These are phyloP conservation scores for Nakazawaea laoshanensis DNA, from an alignment of 805 yeast genomes.

Conservation along the genomic window DNA sequence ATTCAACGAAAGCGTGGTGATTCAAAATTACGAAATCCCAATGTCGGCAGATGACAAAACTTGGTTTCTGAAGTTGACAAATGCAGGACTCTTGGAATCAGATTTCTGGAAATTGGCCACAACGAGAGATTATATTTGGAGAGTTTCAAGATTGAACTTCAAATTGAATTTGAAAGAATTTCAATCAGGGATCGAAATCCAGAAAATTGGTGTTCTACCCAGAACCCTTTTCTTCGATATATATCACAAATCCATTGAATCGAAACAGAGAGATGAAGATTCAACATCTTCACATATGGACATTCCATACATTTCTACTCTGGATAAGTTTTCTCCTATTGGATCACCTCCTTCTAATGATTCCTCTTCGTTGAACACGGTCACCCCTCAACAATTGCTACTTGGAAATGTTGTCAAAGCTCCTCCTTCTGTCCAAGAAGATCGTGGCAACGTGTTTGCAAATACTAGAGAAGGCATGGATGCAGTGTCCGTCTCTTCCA, in stretches of 20 bases:
- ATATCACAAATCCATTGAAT: constrained; percentile 19
- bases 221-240: constrained; percentile 45
- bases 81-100: constrained; percentile 63
- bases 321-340: neutral
- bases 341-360: neutral
- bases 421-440: constrained; percentile 28
- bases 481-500: too few relatives aligned
- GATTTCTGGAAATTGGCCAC: constrained; percentile 81
- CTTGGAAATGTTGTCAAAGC: constrained; percentile 19
- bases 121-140: constrained; percentile 57
- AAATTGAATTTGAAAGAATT: constrained; percentile 20
- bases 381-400: constrained; percentile 3
- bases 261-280: too few relatives aligned
- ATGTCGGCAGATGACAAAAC: constrained; percentile 57
- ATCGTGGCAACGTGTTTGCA: constrained; percentile 33
- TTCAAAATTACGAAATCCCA: constrained; percentile 36
- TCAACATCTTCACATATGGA: neutral
- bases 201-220: constrained; percentile 32
- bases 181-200: constrained; percentile 14
- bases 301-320: neutral
- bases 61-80: constrained; percentile 65
- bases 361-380: neutral
- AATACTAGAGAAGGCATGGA: constrained; percentile 20
- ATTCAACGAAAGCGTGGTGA: constrained; percentile 13
- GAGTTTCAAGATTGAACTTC: constrained; percentile 35